Percentiles rank a stretch among this genome's conserved stretches.
Conservation (phyloP, 225 moss, liverwort and hornwort species). For the Polytrichum formosum region DNA sequence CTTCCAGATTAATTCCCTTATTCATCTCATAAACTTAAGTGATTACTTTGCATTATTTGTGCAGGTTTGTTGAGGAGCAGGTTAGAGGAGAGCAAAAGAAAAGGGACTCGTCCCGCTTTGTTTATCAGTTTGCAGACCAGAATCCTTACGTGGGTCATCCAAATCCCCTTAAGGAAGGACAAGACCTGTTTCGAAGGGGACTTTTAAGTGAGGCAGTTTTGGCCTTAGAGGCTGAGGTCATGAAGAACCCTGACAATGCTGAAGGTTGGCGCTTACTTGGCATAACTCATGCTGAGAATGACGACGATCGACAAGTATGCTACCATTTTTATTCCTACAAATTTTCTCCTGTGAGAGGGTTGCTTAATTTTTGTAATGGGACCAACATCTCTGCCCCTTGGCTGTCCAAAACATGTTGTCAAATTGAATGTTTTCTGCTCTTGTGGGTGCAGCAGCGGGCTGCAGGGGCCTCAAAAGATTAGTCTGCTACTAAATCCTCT, state of each 20-base stretch:
- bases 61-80: constrained; percentile 94
- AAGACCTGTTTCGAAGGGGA: constrained; percentile 92
- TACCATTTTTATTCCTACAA: too few species aligned
- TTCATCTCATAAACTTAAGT: neutral
- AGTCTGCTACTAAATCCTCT: too few species aligned
- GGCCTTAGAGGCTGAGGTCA: constrained; percentile 94
- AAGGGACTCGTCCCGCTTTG: constrained; percentile 67
- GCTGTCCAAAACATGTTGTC: too few species aligned
- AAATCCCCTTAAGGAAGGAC: constrained; percentile 94
- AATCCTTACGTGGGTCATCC: constrained; percentile 99
- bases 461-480: too few species aligned
- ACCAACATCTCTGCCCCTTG: too few species aligned
- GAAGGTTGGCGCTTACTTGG: constrained; percentile 98
- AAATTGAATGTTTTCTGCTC: too few species aligned
- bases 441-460: too few species aligned
- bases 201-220: constrained; percentile 98
- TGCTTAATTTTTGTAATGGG: too few species aligned
- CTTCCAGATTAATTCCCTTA: too few species aligned
- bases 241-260: constrained; percentile 81
- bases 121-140: constrained; percentile 87
- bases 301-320: constrained; percentile 90
- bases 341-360: too few species aligned
- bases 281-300: constrained; percentile 94
- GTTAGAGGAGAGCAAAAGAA: constrained; percentile 43
- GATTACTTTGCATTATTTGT: neutral